Evolutionary conservation across 225 moss, liverwort and hornwort genomes (phyloP).

Genomic region (Bryoerythrophyllum caledonicum): DNA sequence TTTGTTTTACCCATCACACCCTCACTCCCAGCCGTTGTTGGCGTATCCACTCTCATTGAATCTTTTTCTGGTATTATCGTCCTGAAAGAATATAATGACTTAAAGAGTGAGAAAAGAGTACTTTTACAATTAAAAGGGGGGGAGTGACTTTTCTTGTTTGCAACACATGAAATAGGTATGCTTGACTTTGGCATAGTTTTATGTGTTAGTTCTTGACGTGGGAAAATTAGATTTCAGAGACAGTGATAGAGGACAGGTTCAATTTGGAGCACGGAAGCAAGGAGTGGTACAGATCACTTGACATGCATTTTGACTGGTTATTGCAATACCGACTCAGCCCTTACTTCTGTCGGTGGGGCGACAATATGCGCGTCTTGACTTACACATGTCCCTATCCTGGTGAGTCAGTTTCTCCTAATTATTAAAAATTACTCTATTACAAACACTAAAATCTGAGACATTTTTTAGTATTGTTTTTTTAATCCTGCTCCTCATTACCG

Average conservation of each 20-base stretch:
- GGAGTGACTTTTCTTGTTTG: too few relatives aligned
- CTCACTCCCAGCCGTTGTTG: slow-evolving; percentile 86
- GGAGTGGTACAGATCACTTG: slow-evolving; percentile 89
- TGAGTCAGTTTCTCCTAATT: slow-evolving; percentile 26
- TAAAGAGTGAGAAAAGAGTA: too few relatives aligned
- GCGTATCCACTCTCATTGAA: slow-evolving; percentile 74
- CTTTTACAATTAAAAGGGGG: too few relatives aligned
- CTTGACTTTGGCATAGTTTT: too few relatives aligned
- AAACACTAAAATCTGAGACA: too few relatives aligned
- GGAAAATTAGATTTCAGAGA: slow-evolving; percentile 82
- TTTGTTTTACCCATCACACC: slow-evolving; percentile 77
- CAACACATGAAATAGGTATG: too few relatives aligned
- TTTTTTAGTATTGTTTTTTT: not conserved
- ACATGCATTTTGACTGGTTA: slow-evolving; percentile 93
- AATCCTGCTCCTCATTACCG: slow-evolving; percentile 3
- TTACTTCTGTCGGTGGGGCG: slow-evolving; percentile 94
- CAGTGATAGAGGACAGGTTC: slow-evolving; percentile 89
- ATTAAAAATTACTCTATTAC: too few relatives aligned
- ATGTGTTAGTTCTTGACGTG: slow-evolving; percentile 40
- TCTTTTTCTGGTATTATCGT: not conserved
- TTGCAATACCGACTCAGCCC: slow-evolving; percentile 90
- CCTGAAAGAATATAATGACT: not conserved
- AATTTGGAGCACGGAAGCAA: slow-evolving; percentile 81
- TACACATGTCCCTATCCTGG: slow-evolving; percentile 96
- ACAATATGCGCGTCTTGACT: slow-evolving; percentile 87